phyloP scores from a whole-genome alignment of 257 asterid genomes.

The Nicotiana sylvestris region DNA sequence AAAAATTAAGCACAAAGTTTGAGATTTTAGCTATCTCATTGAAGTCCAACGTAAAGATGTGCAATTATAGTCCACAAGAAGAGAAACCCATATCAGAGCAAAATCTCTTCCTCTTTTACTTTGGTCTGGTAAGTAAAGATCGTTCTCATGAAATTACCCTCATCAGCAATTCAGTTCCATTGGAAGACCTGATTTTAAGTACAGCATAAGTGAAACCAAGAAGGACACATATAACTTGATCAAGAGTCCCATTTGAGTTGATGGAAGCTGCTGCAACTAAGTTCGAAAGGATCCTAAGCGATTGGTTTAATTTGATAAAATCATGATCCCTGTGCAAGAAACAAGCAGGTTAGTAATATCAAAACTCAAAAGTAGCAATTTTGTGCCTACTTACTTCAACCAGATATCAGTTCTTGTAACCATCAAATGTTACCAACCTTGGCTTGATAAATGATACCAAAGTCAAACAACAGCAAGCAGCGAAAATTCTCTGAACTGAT shows the following conservation, averaged over 20 bases:
- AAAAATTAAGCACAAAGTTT: neutral
- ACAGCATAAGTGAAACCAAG: slow-evolving; percentile 57
- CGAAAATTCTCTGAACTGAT: neutral
- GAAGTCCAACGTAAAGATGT: neutral
- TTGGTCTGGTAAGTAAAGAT: neutral
- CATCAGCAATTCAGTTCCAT: slow-evolving; percentile 70
- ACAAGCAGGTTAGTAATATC: neutral
- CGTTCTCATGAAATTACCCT: slow-evolving; percentile 47
- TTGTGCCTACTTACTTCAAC: slow-evolving; percentile 1
- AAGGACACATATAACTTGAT: slow-evolving; percentile 63
- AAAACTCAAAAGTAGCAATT: slow-evolving; percentile 4
- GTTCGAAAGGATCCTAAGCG: slow-evolving; percentile 79
- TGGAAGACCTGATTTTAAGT: slow-evolving; percentile 39
- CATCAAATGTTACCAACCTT: neutral
- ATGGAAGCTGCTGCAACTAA: slow-evolving; percentile 76
- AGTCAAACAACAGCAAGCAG: neutral
- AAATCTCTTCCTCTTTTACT: neutral
- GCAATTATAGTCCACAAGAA: neutral
- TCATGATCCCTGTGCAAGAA: slow-evolving; percentile 62
- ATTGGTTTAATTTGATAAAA: slow-evolving; percentile 56
- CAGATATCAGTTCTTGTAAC: neutral
- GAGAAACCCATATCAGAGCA: slow-evolving; percentile 1
- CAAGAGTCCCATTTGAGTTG: slow-evolving; percentile 59
- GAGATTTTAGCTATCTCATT: neutral
- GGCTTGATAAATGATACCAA: slow-evolving; percentile 3